Evolutionary conservation across 1,284 basidiomycete genomes (phyloP), one percentile per base, ranked within the genome.

Genomic region (Thelephora terrestris): DNA sequence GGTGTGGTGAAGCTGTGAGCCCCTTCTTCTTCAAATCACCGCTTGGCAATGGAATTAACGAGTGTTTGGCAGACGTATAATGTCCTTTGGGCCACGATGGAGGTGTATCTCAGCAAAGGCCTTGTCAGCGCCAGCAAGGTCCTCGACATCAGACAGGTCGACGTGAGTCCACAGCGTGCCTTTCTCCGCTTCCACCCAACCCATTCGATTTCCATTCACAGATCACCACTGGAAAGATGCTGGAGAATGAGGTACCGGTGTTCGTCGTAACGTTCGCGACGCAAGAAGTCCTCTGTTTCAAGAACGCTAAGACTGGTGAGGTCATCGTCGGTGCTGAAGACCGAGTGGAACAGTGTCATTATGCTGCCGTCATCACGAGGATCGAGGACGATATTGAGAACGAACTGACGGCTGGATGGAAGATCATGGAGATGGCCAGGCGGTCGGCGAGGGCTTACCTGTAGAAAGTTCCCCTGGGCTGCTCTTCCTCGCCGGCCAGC

Each of bases 331-430:
- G 95, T 2, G 82, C 85, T 7, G 90, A 94, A 60, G 76, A 92
- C 59, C 78, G 81, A 55, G 93, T 98, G 25, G 92, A 97, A 65
- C 85, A 93, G 60, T 96, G 92, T 61, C 81, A 81, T 32, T 99
- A 99, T 64, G 90, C 88, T 18, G 90, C 92, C 47, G 94, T 94
- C 2, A 67, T 99, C 52, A 97, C 93, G 5, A 77, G 94, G 39
- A 67, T 91, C 38, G 85, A 91, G 62, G 84, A 84, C 56, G 90
- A 95, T 61, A 69, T 95, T 47, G 81, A 83, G 40, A 89, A 98
- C 59, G 88, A 95, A 66, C 73, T 97, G 46, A 99, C 96, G 0
- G 91, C 91, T 45, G 96, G 96, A 9, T 99, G 96, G 96, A 98
- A 98, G 69, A 80, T 99, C 48, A 78, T 98, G 37, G 94, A 98